Conservation (phyloP, 2,329 filamentous ascomycete species). For the Aspergillus chevalieri region DNA sequence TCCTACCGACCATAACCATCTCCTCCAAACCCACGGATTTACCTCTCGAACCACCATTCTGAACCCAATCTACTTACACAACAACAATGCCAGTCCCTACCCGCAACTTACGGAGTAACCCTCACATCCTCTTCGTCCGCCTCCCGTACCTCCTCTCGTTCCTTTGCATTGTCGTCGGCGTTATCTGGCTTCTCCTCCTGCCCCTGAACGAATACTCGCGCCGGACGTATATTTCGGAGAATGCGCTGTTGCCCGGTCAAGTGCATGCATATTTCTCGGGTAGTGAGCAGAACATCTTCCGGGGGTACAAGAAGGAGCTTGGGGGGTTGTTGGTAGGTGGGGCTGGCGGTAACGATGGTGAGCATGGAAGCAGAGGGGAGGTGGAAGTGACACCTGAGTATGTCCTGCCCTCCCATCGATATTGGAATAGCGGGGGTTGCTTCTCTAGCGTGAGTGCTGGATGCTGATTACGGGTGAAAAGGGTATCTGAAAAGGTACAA, state of each 20-base stretch:
- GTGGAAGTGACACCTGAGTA: slow-evolving; percentile 24
- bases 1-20: slow-evolving; percentile 2
- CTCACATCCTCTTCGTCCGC: slow-evolving; percentile 64
- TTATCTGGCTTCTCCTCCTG: slow-evolving; percentile 83
- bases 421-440: no score
- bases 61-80: slow-evolving; percentile 11
- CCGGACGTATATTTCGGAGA: slow-evolving; percentile 93
- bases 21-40: not conserved
- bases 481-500: slow-evolving; percentile 64
- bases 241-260: slow-evolving; percentile 88
- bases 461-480: slow-evolving; percentile 8
- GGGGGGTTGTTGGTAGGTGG: slow-evolving; percentile 41
- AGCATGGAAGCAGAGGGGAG: slow-evolving; percentile 7
- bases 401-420: slow-evolving; percentile 4
- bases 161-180: slow-evolving; percentile 74
- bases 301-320: slow-evolving; percentile 82
- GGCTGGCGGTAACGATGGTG: slow-evolving; percentile 22
- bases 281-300: slow-evolving; percentile 90
- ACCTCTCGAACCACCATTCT: slow-evolving; percentile 7
- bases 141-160: slow-evolving; percentile 82
- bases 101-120: slow-evolving; percentile 64
- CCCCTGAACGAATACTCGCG: slow-evolving; percentile 88
- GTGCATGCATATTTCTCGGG: slow-evolving; percentile 97
- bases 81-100: slow-evolving; percentile 28
- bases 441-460: not conserved